A percentile compares a stretch with the other conserved stretches of the same genome.
Conservation (phyloP, 169 alveolate species). For the Plasmodium gallinaceum region DNA sequence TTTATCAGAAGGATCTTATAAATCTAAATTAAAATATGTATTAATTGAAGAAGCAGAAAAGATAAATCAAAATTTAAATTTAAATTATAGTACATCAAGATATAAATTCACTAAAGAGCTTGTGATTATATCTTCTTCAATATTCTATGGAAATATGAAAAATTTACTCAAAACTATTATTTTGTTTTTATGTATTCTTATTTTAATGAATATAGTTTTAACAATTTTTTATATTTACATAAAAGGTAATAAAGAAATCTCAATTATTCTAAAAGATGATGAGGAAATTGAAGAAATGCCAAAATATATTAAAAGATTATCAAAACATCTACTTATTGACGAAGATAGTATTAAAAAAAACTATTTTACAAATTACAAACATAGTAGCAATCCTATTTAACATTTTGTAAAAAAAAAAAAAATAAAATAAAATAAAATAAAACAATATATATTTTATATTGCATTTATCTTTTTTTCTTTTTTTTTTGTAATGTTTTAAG, state of each 20-base stretch:
- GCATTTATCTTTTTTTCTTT: too few species aligned
- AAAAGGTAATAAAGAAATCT: constrained; percentile 12
- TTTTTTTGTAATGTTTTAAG: too few species aligned
- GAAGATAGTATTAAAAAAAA: not conserved
- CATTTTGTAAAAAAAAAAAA: not conserved
- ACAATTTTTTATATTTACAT: constrained; percentile 13
- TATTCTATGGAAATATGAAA: constrained; percentile 41
- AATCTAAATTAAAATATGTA: not conserved
- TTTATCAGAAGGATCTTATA: too few species aligned
- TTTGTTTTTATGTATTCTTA: constrained; percentile 12
- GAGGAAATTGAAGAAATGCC: constrained; percentile 28
- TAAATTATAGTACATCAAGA: not conserved
- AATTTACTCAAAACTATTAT: not conserved
- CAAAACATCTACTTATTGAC: constrained; percentile 2
- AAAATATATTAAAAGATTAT: constrained; percentile 12
- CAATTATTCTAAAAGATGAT: constrained; percentile 14
- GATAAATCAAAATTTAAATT: not conserved
- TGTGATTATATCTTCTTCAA: constrained; percentile 47
- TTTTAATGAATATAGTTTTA: constrained; percentile 10
- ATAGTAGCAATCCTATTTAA: constrained; percentile 25
- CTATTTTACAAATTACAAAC: constrained; percentile 8
- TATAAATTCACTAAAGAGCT: constrained; percentile 21
- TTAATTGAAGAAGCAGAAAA: constrained; percentile 18
- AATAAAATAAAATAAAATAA: not conserved
- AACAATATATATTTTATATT: too few species aligned